phyloP scores from a whole-genome alignment of 805 yeast genomes.

The Wickerhamiella nectarea region DNA sequence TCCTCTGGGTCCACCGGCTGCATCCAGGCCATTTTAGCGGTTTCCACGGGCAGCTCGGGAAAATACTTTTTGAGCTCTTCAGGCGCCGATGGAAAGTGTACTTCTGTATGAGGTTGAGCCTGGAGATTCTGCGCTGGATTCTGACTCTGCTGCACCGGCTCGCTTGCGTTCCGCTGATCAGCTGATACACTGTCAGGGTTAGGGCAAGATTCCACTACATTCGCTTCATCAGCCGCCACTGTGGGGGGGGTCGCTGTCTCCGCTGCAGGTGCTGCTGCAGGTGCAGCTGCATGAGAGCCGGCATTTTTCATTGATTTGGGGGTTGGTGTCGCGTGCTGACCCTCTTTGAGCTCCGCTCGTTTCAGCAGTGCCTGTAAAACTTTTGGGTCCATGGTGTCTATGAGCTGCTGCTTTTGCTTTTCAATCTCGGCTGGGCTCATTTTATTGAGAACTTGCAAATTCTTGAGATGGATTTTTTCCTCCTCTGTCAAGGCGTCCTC shows the following conservation, averaged over 20 bases:
- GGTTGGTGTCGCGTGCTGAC: no score
- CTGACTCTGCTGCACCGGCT: slow-evolving; percentile 18
- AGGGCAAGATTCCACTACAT: background rate
- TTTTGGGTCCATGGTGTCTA: slow-evolving; percentile 55
- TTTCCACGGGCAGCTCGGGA: slow-evolving; percentile 79
- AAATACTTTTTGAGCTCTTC: slow-evolving; percentile 68
- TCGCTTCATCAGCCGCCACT: background rate
- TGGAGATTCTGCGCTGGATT: slow-evolving; percentile 22
- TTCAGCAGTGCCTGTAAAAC: slow-evolving; percentile 34
- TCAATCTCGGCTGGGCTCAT: slow-evolving; percentile 57
- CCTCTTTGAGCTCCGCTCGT: slow-evolving; percentile 36
- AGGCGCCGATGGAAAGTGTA: slow-evolving; percentile 40
- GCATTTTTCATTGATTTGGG: no score
- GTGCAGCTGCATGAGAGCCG: no score
- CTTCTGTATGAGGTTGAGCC: slow-evolving; percentile 21
- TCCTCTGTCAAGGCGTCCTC: slow-evolving; percentile 39
- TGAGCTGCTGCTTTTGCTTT: slow-evolving; percentile 50
- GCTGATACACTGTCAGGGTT: background rate
- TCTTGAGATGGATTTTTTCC: slow-evolving; percentile 66
- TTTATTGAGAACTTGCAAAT: slow-evolving; percentile 41
- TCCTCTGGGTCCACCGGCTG: slow-evolving; percentile 37
- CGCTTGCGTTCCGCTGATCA: background rate
- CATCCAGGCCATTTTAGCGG: slow-evolving; percentile 86
- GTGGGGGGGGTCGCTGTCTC: background rate
- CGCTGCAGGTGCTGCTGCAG: no score